Percentiles rank a stretch among this genome's conserved stretches.
phyloP scores from a whole-genome alignment of 768 basidiomycete genomes.

The Auriculariales sp. region DNA sequence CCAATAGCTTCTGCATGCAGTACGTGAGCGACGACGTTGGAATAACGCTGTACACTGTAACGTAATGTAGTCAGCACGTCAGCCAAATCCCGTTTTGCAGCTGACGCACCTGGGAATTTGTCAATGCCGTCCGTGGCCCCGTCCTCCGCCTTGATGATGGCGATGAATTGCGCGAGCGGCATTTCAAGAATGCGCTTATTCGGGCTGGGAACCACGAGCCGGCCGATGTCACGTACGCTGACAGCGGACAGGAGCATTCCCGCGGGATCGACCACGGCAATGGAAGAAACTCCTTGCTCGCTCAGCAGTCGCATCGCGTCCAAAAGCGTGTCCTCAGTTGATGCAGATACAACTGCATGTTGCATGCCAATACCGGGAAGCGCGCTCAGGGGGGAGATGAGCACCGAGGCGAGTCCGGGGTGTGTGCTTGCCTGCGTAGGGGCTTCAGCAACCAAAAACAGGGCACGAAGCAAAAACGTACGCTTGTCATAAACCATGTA shows the following conservation, averaged over 20 bases:
- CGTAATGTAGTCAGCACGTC: neutral
- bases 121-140: conserved; percentile 72
- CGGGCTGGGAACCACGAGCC: conserved; percentile 66
- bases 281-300: conserved; percentile 70
- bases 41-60: conserved; percentile 58
- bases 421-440: conserved; percentile 19
- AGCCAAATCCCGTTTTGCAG: conserved; percentile 3
- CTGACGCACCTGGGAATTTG: conserved; percentile 49
- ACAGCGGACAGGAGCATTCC: conserved; percentile 47
- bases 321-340: conserved; percentile 46
- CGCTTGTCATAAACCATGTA: conserved; percentile 8
- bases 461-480: neutral
- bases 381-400: conserved; percentile 41
- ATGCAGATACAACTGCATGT: conserved; percentile 42
- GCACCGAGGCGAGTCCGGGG: conserved; percentile 38
- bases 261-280: conserved; percentile 61
- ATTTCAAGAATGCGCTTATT: conserved; percentile 63
- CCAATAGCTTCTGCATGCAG: conserved; percentile 67
- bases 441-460: neutral
- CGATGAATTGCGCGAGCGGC: conserved; percentile 54
- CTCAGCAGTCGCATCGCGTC: conserved; percentile 81
- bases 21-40: conserved; percentile 49
- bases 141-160: conserved; percentile 58
- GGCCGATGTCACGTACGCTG: conserved; percentile 72
- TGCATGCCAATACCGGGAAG: conserved; percentile 5